Evolutionary conservation across 768 basidiomycete species (phyloP).

Genomic region (Dioszegia aurantiaca): DNA sequence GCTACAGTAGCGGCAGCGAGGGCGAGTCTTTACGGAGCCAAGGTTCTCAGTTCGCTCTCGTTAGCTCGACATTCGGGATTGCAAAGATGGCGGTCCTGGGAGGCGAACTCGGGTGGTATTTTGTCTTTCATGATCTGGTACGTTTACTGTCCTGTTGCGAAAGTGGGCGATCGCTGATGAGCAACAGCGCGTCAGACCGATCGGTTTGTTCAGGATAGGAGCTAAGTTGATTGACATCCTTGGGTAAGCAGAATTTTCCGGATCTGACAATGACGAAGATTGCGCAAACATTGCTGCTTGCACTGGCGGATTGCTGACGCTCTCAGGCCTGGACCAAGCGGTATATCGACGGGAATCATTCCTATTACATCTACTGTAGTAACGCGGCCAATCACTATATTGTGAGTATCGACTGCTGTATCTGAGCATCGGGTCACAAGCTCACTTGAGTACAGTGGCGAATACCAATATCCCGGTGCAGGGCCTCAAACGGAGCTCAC

Average conservation of each 20-base stretch:
- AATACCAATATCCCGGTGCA: background rate
- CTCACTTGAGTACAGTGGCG: background rate
- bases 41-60: background rate
- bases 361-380: background rate
- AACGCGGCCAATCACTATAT: background rate
- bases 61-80: constrained; percentile 2
- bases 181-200: constrained; percentile 4
- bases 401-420: background rate
- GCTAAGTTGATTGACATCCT: constrained; percentile 6
- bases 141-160: too few relatives aligned
- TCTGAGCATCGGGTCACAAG: background rate
- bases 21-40: background rate
- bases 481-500: background rate
- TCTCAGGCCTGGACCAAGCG: constrained; percentile 11
- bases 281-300: too few relatives aligned
- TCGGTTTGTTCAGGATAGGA: background rate
- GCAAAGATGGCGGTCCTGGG: background rate
- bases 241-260: too few relatives aligned
- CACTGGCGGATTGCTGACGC: background rate
- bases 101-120: background rate
- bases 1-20: too few relatives aligned
- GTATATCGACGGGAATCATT: constrained; percentile 7
- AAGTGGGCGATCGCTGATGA: constrained; percentile 1
- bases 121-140: constrained; percentile 14
- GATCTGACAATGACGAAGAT: too few relatives aligned